Conservation (phyloP, 1,139 yeast species). For the Candida sp. region DNA sequence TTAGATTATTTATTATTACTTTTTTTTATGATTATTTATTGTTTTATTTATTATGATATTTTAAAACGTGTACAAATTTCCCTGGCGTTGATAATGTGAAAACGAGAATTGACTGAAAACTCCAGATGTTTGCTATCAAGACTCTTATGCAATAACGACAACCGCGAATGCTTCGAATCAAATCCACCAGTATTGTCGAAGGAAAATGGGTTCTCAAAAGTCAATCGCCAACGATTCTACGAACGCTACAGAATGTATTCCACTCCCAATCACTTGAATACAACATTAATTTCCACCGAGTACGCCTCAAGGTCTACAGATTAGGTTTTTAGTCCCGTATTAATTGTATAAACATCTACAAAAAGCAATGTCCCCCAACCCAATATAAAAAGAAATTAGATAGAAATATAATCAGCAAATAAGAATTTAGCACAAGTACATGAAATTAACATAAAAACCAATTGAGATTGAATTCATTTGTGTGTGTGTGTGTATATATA, state of each 20-base stretch:
- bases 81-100: no score
- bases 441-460: neutral
- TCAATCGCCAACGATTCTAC: no score
- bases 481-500: constrained; percentile 10
- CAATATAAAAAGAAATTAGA: neutral
- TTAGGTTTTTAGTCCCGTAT: neutral
- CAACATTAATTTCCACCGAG: no score
- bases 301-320: no score
- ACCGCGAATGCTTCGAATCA: no score
- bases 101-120: no score
- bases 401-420: neutral
- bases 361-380: constrained; percentile 1
- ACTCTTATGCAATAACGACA: no score
- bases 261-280: neutral
- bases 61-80: no score
- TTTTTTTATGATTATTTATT: neutral
- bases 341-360: neutral
- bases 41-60: neutral
- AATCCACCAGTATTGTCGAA: no score
- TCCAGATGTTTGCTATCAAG: no score
- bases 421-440: neutral
- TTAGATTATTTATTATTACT: neutral
- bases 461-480: constrained; percentile 2
- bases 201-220: no score
- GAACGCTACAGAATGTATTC: no score